Conservation (phyloP, 2,329 filamentous ascomycete genomes). For the Pseudocercospora eumusae region DNA sequence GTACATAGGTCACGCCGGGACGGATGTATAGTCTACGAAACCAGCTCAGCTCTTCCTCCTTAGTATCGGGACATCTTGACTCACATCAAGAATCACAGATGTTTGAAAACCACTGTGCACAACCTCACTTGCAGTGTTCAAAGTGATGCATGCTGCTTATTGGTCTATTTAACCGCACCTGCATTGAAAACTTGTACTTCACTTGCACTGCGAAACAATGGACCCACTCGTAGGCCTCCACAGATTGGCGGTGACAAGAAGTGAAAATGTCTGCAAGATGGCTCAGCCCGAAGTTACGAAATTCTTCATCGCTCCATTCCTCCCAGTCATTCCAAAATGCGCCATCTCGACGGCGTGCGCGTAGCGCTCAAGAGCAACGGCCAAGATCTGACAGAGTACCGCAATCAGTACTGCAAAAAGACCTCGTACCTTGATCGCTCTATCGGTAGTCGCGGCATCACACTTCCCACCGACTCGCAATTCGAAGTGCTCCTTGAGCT, state of each 20-base stretch:
- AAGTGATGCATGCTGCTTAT: background rate
- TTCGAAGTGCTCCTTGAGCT: background rate
- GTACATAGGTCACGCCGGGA: conserved; percentile 2
- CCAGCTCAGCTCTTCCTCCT: background rate
- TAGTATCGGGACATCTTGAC: background rate
- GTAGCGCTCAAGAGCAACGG: background rate
- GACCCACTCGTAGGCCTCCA: background rate
- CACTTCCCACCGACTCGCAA: background rate
- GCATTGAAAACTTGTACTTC: background rate
- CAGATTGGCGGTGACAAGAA: background rate
- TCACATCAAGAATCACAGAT: background rate
- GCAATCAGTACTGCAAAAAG: conserved; percentile 2
- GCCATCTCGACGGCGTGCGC: background rate
- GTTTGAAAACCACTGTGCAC: background rate
- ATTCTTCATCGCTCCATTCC: background rate
- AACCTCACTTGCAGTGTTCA: background rate
- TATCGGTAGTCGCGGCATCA: background rate
- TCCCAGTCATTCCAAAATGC: background rate
- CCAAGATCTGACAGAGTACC: background rate
- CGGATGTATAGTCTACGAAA: conserved; percentile 8
- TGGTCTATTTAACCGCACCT: background rate
- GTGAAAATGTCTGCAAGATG: background rate
- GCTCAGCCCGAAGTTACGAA: background rate
- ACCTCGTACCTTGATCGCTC: background rate
- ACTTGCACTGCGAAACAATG: background rate